Percentiles rank a stretch among this genome's conserved stretches.
These are phyloP conservation scores for Mangifera indica DNA, from an alignment of 345 rosid species.

Conservation along the genomic window DNA sequence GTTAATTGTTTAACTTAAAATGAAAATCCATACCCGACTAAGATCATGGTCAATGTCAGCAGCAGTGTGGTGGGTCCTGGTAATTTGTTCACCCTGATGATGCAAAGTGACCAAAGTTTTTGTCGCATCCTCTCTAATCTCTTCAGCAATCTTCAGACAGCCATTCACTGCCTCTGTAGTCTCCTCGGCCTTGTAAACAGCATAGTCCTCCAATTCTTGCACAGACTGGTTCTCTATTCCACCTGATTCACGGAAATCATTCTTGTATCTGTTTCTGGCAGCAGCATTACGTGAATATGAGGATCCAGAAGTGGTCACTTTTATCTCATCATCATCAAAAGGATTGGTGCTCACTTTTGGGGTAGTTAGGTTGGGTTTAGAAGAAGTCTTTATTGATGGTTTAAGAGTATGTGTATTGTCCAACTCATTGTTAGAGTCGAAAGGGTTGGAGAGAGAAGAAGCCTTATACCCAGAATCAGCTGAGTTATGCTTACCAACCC, in stretches of 20 bases:
- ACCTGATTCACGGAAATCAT: slow-evolving; percentile 75
- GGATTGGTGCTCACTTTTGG: slow-evolving; percentile 45
- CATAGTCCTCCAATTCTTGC: slow-evolving; percentile 84
- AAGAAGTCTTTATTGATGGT: slow-evolving; percentile 52
- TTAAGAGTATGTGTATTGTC: slow-evolving; percentile 51
- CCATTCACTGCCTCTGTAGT: slow-evolving; percentile 74
- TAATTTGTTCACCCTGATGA: slow-evolving; percentile 90
- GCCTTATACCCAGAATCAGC: slow-evolving; percentile 39
- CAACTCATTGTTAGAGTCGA: slow-evolving; percentile 70
- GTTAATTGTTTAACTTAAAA: background rate
- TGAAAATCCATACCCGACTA: slow-evolving; percentile 63
- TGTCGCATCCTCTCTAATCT: slow-evolving; percentile 78
- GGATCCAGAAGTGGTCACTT: slow-evolving; percentile 33
- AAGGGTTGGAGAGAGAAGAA: slow-evolving; percentile 65
- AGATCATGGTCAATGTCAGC: slow-evolving; percentile 86
- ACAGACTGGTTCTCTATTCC: slow-evolving; percentile 86
- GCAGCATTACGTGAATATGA: slow-evolving; percentile 39
- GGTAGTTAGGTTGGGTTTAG: slow-evolving; percentile 50
- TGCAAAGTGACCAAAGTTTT: slow-evolving; percentile 76
- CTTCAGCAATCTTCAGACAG: slow-evolving; percentile 89
- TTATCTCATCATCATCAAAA: slow-evolving; percentile 46
- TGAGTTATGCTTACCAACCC: slow-evolving; percentile 48
- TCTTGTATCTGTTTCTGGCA: slow-evolving; percentile 58
- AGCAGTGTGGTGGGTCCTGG: slow-evolving; percentile 63
- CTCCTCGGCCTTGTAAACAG: slow-evolving; percentile 89